Base-by-base conservation (phyloP, 352 stramenopile genomes). In the Globisporangium barbulae region DNA sequence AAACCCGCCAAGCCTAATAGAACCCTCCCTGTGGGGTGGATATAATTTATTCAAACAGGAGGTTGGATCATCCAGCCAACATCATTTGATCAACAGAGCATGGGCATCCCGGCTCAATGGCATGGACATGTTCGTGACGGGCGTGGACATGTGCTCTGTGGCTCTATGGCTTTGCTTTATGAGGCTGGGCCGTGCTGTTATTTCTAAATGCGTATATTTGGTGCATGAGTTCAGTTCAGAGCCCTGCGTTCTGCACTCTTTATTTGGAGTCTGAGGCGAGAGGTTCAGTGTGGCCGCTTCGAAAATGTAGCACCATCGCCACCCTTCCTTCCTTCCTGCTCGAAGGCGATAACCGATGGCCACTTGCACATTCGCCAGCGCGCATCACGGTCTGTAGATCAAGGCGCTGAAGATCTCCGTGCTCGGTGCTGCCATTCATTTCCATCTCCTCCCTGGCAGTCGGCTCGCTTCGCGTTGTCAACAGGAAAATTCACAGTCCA, bases 141-240 rank as follows among this genome's bases (percentile, higher is more conserved):
- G 37, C 8, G 15, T 42, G 12, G 37, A 13, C 10, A 17, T 42
- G 37, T 42, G 37, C 25, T 28, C 25, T 28, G 25, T 28, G 25
- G 25, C 25, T 28, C 37, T 13, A 15, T 42, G 37, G 17, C 42
- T 48, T 12, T 10, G 42, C 42, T 12, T 4, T 22, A 19, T 48
- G 41, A n/a, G 41, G 41, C 41, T 47, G 2, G 4, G 41, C 41
- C 7, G 17, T 22, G 42, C 19, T 10, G 42, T 48, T 48, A 48
- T 48, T 48, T 22, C 19, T n/a, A 19, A 48, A 48, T 7, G 22
- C 22, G 50, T 56, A 28, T 56, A 56, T 56, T 42, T 56, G 48
- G 30, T 42, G 15, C 17, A 56, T 56, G 35, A 56, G 50, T 56
- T 30, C 50, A 56, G 50, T 42, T 9, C 28, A n/a, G 35, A 17